Conservation (phyloP, 2,329 filamentous ascomycete genomes). For the Penicillium freii region DNA sequence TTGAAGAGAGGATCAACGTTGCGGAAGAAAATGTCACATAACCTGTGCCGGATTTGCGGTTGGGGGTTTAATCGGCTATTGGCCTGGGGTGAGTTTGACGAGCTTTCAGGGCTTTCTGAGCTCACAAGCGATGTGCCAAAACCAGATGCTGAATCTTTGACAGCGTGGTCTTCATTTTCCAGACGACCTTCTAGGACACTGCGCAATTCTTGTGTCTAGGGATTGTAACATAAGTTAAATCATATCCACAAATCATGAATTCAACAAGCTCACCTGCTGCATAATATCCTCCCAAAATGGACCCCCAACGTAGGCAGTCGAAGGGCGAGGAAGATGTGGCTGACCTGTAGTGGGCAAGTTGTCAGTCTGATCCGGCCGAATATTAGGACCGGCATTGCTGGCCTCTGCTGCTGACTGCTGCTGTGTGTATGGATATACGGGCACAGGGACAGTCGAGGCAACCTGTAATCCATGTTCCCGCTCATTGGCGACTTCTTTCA, state of each 20-base stretch:
- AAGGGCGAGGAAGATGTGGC: conserved; percentile 15
- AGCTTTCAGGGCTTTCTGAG: conserved; percentile 19
- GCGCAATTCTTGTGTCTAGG: conserved; percentile 23
- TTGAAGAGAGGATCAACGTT: conserved; percentile 36
- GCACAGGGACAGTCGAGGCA: not conserved
- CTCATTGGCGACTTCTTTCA: conserved; percentile 18
- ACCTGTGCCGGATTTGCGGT: conserved; percentile 14
- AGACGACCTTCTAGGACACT: conserved; percentile 22
- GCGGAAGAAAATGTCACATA: conserved; percentile 28
- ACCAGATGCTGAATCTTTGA: conserved; percentile 2
- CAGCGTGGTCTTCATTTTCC: conserved; percentile 13
- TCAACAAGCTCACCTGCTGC: conserved; percentile 22
- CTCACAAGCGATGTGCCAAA: conserved; percentile 16
- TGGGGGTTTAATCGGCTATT: conserved; percentile 7
- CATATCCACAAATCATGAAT: no score
- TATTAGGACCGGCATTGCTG: conserved; percentile 8
- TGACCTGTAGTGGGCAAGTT: not conserved
- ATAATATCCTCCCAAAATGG: conserved; percentile 30
- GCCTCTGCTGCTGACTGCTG: not conserved
- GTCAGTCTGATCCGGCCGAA: conserved; percentile 5
- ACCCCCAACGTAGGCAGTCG: conserved; percentile 20
- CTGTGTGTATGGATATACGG: not conserved
- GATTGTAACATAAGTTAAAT: not conserved
- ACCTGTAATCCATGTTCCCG: not conserved
- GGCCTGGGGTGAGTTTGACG: conserved; percentile 10